These are phyloP conservation scores for Yamadazyma triangularis DNA, from an alignment of 1,139 yeast genomes.

Conservation along the genomic window DNA sequence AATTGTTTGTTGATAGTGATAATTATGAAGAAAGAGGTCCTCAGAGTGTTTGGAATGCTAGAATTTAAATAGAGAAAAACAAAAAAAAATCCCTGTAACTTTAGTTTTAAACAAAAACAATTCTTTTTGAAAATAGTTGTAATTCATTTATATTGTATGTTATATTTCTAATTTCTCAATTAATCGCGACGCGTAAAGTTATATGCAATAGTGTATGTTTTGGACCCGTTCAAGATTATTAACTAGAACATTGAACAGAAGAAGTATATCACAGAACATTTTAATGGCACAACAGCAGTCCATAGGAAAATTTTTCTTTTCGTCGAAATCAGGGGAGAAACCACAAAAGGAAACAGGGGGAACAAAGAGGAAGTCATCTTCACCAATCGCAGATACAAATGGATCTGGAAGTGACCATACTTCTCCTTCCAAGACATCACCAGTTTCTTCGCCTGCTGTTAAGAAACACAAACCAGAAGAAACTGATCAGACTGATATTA, in stretches of 20 bases:
- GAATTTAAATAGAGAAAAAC: no score
- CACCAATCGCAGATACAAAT: no score
- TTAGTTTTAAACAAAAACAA: no score
- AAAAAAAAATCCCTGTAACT: no score
- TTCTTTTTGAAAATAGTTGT: no score
- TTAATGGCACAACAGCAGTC: conserved; percentile 37
- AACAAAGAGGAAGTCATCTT: neutral
- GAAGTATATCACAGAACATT: neutral
- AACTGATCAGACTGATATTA: conserved; percentile 5
- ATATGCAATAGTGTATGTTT: neutral
- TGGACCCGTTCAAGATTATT: neutral
- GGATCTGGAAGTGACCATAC: no score
- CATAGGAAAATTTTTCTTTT: conserved; percentile 27
- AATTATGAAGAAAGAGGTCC: conserved; percentile 84
- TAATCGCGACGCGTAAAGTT: conserved; percentile 3
- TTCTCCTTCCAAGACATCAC: no score
- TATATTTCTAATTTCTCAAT: no score
- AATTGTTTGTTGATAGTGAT: conserved; percentile 66
- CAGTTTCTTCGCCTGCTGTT: conserved; percentile 6
- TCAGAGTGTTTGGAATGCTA: conserved; percentile 50
- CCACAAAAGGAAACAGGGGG: neutral
- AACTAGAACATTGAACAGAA: neutral
- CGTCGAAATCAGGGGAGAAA: no score
- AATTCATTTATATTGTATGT: no score
- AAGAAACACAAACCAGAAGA: conserved; percentile 2